A percentile compares a stretch with the other conserved stretches of the same genome.
phyloP scores from a whole-genome alignment of 441 rosid genomes.

The Bruguiera hainesii region DNA sequence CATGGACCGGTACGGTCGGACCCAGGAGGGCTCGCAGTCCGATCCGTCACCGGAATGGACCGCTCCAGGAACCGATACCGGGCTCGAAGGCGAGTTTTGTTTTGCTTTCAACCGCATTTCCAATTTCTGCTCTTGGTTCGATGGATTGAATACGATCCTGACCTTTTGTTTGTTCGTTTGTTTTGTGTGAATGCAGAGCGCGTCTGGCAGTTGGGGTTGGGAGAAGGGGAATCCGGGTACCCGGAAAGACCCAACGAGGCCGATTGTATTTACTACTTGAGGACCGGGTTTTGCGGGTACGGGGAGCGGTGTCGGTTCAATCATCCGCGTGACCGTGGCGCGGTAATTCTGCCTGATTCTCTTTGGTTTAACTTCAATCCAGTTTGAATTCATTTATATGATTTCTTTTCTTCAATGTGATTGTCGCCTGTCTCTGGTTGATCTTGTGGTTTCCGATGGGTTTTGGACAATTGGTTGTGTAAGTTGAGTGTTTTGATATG shows the following conservation, averaged over 20 bases:
- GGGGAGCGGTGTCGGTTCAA: conserved; percentile 88
- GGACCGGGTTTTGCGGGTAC: conserved; percentile 76
- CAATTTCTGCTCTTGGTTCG: neutral
- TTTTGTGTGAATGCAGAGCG: conserved; percentile 47
- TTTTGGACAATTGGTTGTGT: conserved; percentile 10
- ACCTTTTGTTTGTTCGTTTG: conserved; percentile 19
- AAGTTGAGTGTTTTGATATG: conserved; percentile 6
- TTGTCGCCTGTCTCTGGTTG: conserved; percentile 15
- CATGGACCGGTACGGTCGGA: conserved; percentile 77
- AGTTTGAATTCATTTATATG: conserved; percentile 16
- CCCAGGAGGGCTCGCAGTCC: conserved; percentile 59
- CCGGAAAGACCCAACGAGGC: conserved; percentile 73
- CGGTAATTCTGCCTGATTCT: conserved; percentile 44
- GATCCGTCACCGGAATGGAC: conserved; percentile 78
- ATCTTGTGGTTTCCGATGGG: conserved; percentile 14
- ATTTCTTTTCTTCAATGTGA: conserved; percentile 19
- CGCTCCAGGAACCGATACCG: conserved; percentile 54
- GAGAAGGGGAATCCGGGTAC: conserved; percentile 50
- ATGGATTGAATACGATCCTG: conserved; percentile 13
- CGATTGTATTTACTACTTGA: conserved; percentile 71
- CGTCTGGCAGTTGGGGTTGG: conserved; percentile 60
- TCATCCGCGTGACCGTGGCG: conserved; percentile 75
- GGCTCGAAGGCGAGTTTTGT: conserved; percentile 51
- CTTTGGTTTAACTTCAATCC: conserved; percentile 9
- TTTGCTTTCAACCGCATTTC: conserved; percentile 24